Evolutionary conservation across 441 rosid species (phyloP).

Genomic region (Breynia disticha): DNA sequence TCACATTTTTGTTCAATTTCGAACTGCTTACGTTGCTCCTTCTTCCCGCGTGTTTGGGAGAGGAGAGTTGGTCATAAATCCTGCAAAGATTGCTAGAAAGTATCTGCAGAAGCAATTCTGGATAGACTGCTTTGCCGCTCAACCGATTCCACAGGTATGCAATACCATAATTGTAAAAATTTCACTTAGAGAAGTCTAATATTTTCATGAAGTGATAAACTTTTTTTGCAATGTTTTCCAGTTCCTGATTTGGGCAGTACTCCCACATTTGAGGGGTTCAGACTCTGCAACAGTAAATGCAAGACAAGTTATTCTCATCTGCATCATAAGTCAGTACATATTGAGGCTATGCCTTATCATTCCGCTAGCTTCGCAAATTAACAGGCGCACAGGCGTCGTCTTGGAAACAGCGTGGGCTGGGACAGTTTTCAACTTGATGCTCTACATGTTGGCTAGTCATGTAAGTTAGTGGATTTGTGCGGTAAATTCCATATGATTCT

Average conservation of each 20-base stretch:
- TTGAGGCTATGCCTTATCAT: constrained; percentile 41
- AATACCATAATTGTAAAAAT: neutral
- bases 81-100: constrained; percentile 37
- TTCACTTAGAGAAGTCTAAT: neutral
- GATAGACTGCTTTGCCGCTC: constrained; percentile 40
- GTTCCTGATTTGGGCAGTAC: constrained; percentile 42
- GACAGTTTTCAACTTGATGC: constrained; percentile 54
- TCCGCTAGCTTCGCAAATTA: constrained; percentile 45
- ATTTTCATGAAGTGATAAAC: neutral
- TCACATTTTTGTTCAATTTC: constrained; percentile 36
- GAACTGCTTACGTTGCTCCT: constrained; percentile 52
- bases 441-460: constrained; percentile 55
- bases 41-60: constrained; percentile 61
- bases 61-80: constrained; percentile 52
- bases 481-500: neutral
- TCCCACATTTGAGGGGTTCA: constrained; percentile 35
- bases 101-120: constrained; percentile 38
- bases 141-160: constrained; percentile 54
- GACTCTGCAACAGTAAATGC: constrained; percentile 22
- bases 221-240: constrained; percentile 13
- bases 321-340: constrained; percentile 39
- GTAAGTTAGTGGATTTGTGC: constrained; percentile 19
- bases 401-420: constrained; percentile 60
- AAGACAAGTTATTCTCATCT: constrained; percentile 23
- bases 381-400: constrained; percentile 39